Evolutionary conservation across 2,329 filamentous ascomycete species (phyloP), one percentile per base, ranked within the genome.

Genomic region (Blastomyces gilchristii): DNA sequence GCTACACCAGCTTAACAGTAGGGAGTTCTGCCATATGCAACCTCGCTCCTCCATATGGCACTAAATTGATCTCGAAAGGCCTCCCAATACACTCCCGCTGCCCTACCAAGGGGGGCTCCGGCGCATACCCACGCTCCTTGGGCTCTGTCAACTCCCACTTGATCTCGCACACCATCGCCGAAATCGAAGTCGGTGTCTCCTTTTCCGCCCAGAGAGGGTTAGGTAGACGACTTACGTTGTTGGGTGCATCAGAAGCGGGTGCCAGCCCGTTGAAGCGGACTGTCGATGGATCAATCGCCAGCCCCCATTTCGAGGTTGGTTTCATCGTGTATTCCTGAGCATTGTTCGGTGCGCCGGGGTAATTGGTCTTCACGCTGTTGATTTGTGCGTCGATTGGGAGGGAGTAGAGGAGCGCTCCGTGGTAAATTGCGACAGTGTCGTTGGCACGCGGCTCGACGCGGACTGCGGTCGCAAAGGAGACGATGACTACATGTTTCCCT

Each of bases 21-120:
- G 77, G 77, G 43, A 79, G 71, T 63, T 80, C 75, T 12, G 75
- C 76, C 69, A 81, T 79, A 64, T 79, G 79, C 63, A 81, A 67
- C 67, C 78, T 80, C 16, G 79, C 75, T 49, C 75, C 75, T 1
- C 78, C 79, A 69, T 78, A 81, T n/a, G 79, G 80, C 14, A 76
- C 72, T 22, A 81, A 63, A n/a, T 72, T 72, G 14, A 75, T 68
- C 58, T 71, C 69, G 63, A 73, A 73, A n/a, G 67, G 70, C 50
- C 71, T 65, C 0, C 74, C 73, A 2, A 74, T 71, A 47, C 75
- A 76, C 12, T 72, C 71, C 34, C 74, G 69, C 25, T 72, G 67
- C 12, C 69, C 69, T 37, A 69, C 66, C 41, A 73, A 63, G 5
- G 76, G 74, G 8, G 73, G 73, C 8, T 71, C 70, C 12, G 73